Evolutionary conservation across 192 early-diverging fungal species (phyloP).

Genomic region (Lunasporangiospora selenospora): DNA sequence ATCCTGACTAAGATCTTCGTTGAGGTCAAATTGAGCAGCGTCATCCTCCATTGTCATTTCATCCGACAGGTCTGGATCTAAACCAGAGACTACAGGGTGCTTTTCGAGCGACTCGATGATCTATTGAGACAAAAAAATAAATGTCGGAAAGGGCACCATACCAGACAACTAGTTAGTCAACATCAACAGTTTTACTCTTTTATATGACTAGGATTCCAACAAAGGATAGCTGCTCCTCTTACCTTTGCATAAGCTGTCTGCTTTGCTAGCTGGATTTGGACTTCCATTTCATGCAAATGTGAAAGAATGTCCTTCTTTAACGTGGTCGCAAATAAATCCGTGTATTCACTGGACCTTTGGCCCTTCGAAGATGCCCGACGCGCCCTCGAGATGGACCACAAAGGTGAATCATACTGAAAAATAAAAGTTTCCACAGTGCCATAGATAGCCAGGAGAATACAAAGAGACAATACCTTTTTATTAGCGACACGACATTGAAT

Average conservation of each 20-base stretch:
- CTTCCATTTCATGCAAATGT: conserved; percentile 23
- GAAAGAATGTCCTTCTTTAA: conserved; percentile 12
- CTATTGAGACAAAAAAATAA: neutral
- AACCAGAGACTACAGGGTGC: conserved; percentile 7
- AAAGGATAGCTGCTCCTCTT: neutral
- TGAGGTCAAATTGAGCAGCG: too few species aligned
- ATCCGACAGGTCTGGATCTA: neutral
- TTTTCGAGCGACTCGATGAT: too few species aligned
- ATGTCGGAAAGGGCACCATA: too few species aligned
- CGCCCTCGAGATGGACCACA: conserved; percentile 20
- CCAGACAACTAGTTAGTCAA: too few species aligned
- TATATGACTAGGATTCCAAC: neutral
- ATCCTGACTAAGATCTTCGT: neutral
- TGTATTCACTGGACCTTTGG: neutral
- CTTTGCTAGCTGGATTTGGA: conserved; percentile 27
- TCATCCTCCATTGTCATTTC: neutral
- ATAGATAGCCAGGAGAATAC: too few species aligned
- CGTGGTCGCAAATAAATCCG: neutral
- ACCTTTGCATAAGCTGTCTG: conserved; percentile 24
- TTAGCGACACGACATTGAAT: too few species aligned
- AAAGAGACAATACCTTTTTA: too few species aligned
- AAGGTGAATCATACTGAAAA: too few species aligned
- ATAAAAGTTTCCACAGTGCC: too few species aligned
- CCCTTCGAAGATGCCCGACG: conserved; percentile 12
- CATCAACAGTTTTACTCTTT: too few species aligned